phyloP scores from a whole-genome alignment of 73 alveolate species.

The Tetrahymena borealis region DNA sequence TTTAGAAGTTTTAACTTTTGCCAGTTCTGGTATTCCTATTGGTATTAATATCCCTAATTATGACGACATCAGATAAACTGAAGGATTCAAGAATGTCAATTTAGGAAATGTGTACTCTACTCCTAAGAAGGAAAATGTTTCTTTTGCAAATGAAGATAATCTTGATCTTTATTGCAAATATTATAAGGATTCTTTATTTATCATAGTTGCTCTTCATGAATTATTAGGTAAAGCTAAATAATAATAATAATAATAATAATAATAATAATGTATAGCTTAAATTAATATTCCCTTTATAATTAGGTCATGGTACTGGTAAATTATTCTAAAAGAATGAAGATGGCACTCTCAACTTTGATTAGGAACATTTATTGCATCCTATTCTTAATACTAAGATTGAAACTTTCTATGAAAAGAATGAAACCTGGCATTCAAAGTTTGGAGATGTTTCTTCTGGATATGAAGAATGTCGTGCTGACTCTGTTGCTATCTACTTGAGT shows the following conservation, averaged over 20 bases:
- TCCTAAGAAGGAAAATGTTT: conserved; percentile 44
- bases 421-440: conserved; percentile 88
- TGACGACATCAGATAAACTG: conserved; percentile 77
- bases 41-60: conserved; percentile 95
- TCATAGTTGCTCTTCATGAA: conserved; percentile 86
- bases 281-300: too few relatives aligned
- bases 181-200: conserved; percentile 52
- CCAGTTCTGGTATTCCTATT: conserved; percentile 76
- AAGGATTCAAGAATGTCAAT: conserved; percentile 90
- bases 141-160: conserved; percentile 66
- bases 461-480: conserved; percentile 94
- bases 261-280: too few relatives aligned
- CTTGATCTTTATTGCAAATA: conserved; percentile 47
- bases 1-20: conserved; percentile 79
- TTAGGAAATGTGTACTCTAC: conserved; percentile 42
- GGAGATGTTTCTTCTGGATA: conserved; percentile 72
- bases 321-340: conserved; percentile 63
- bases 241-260: too few relatives aligned
- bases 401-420: conserved; percentile 67
- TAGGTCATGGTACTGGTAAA: conserved; percentile 94
- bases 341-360: conserved; percentile 67
- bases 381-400: conserved; percentile 70
- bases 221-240: conserved; percentile 43
- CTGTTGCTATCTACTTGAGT: conserved; percentile 81
- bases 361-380: conserved; percentile 72